Base-by-base conservation (phyloP, 2,329 filamentous ascomycete species). In the Biscogniauxia sp. region DNA sequence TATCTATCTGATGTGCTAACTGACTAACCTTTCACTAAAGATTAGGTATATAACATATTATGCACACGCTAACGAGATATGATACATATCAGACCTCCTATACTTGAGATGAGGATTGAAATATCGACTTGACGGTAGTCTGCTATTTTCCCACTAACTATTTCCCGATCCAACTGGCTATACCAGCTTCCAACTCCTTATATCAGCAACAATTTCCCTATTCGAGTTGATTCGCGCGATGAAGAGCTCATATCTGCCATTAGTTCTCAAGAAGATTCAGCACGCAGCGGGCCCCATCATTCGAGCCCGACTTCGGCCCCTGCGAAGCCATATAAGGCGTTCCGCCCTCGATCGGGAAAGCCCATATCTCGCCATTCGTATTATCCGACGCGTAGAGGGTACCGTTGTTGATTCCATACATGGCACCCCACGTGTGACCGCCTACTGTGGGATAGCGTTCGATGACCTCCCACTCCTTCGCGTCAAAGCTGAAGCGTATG, bases 321-420 rank as follows among this genome's bases (percentile, higher is more conserved):
- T 59, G 53, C 2, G 64, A 63, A 37, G 60, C 60, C 5, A 63
- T 51, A 19, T 61, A 61, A 11, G 61, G 13, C 3, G 11, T 19
- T 1, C 62, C 59, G 2, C 64, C 64, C 1, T 20, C 51, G 19
- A 66, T 49, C 7, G 59, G 51, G 56, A 66, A 66, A 2, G 55
- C 59, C 61, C 60, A 66, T 53, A 66, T 62, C 50, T 59, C 32
- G 3, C 64, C 64, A 25, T 56, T 61, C 15, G 45, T 41, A 53
- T 66, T 66, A 20, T 66, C 63, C 5, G 63, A 65, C 8, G 60
- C 64, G 28, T 60, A 66, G 7, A 66, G 15, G 0, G 59, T 61
- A 4, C 63, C 64, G 50, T 66, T 63, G 52, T 65, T 62, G 49
- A 63, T 62, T 5, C 54, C 64, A 51, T 66, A 66, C 20, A 61